A percentile compares a stretch with the other conserved stretches of the same genome.
Conservation (phyloP, 169 alveolate genomes). For the Eimeria acervulina region DNA sequence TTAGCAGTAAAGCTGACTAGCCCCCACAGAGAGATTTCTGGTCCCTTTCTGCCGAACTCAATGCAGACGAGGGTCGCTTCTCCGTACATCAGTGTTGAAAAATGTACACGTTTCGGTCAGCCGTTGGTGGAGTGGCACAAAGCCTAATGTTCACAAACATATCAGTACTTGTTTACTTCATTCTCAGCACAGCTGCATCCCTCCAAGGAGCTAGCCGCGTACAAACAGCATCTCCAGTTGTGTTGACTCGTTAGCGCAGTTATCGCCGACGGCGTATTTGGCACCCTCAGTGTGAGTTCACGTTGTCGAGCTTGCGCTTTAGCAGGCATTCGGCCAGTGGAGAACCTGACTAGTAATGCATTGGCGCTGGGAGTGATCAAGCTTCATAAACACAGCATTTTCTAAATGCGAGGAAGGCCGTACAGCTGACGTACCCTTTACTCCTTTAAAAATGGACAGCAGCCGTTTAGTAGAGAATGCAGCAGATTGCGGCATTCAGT, state of each 20-base stretch:
- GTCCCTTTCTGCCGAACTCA: neutral
- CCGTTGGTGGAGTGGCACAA: neutral
- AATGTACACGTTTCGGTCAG: neutral
- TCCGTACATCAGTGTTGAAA: neutral
- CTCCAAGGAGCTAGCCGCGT: neutral
- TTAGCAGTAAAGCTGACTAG: neutral
- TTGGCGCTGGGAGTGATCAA: neutral
- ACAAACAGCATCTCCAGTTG: neutral
- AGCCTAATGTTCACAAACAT: neutral
- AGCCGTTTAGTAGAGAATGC: neutral
- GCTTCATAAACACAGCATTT: neutral
- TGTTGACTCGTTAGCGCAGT: neutral
- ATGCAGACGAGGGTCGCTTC: neutral
- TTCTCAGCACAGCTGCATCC: neutral
- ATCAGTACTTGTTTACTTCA: neutral
- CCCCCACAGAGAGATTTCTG: neutral
- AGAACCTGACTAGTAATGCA: neutral
- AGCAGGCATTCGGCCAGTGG: neutral
- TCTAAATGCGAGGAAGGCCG: neutral
- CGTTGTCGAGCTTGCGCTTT: neutral
- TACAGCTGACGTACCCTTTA: neutral
- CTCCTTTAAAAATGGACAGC: neutral
- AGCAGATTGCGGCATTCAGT: slow-evolving; percentile 42
- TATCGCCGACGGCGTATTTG: neutral
- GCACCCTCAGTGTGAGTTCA: neutral